These are phyloP conservation scores for Ustilago loliicola DNA, from an alignment of 1,284 basidiomycete genomes.

Conservation along the genomic window DNA sequence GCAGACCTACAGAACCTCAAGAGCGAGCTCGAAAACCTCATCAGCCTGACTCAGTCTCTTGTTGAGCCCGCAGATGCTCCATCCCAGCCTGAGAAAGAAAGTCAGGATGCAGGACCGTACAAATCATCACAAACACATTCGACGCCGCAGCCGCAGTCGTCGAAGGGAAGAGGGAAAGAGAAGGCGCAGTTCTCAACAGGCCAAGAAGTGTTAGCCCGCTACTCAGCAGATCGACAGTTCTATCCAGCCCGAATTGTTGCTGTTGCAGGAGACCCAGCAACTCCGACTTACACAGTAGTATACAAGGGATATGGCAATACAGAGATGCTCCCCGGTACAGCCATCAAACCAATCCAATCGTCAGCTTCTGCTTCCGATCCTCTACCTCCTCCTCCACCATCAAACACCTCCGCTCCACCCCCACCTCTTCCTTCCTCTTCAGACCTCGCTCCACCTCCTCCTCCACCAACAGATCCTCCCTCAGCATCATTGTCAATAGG, in stretches of 20 bases:
- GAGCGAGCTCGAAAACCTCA: conserved; percentile 88
- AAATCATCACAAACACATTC: background rate
- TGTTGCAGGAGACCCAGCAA: conserved; percentile 85
- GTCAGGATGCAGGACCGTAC: background rate
- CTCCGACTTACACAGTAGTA: conserved; percentile 89
- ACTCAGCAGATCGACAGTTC: conserved; percentile 70
- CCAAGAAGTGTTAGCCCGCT: conserved; percentile 92
- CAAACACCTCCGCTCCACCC: conserved; percentile 9
- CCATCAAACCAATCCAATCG: conserved; percentile 75
- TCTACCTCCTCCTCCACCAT: conserved; percentile 17
- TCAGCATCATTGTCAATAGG: conserved; percentile 67
- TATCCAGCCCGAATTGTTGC: conserved; percentile 72
- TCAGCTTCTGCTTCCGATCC: background rate
- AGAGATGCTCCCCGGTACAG: conserved; percentile 83
- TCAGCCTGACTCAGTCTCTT: conserved; percentile 78
- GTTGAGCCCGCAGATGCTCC: background rate
- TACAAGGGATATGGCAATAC: conserved; percentile 96
- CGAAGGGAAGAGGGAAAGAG: background rate
- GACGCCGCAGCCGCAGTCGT: no score
- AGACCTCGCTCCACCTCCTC: conserved; percentile 70
- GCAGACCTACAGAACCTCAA: conserved; percentile 79
- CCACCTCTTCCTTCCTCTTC: background rate
- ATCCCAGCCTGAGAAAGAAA: background rate
- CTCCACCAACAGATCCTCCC: conserved; percentile 72
- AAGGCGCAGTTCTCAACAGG: conserved; percentile 75